A percentile compares a stretch with the other conserved stretches of the same genome.
phyloP scores from a whole-genome alignment of 768 basidiomycete species.

The Tulasnella sp. region DNA sequence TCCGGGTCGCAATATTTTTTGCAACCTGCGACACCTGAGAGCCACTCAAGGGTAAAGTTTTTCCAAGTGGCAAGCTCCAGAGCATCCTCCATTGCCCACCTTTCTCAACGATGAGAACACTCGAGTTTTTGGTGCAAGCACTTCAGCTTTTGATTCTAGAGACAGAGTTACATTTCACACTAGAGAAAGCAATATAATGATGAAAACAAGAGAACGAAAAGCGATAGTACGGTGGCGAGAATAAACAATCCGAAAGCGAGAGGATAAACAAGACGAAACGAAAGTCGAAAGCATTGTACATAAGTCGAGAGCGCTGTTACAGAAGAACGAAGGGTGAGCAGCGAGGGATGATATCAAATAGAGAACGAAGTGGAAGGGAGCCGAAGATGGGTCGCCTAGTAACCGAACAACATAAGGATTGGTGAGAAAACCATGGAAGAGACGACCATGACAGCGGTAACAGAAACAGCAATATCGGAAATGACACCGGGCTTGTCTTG shows the following conservation, averaged over 20 bases:
- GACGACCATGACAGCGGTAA: slow-evolving; percentile 22
- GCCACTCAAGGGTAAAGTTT: neutral
- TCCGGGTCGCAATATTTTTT: slow-evolving; percentile 28
- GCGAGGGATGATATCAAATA: neutral
- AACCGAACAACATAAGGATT: slow-evolving; percentile 17
- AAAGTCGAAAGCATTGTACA: neutral
- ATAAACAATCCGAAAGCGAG: neutral
- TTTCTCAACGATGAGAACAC: neutral
- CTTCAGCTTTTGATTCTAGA: neutral
- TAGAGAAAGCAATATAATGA: neutral
- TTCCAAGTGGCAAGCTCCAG: too few relatives aligned
- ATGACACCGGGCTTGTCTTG: slow-evolving; percentile 19
- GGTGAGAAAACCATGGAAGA: slow-evolving; percentile 25
- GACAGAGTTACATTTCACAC: neutral
- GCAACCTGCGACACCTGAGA: too few relatives aligned
- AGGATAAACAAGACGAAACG: neutral
- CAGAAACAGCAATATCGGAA: slow-evolving; percentile 19
- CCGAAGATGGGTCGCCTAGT: neutral
- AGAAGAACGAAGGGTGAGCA: neutral
- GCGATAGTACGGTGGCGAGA: neutral
- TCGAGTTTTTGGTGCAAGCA: neutral
- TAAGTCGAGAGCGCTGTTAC: neutral
- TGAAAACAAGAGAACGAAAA: neutral
- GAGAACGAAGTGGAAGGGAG: neutral
- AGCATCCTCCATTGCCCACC: too few relatives aligned